A percentile compares a stretch with the other conserved stretches of the same genome.
phyloP scores from a whole-genome alignment of 2,329 filamentous ascomycete genomes.

The Hortaea sp. region DNA sequence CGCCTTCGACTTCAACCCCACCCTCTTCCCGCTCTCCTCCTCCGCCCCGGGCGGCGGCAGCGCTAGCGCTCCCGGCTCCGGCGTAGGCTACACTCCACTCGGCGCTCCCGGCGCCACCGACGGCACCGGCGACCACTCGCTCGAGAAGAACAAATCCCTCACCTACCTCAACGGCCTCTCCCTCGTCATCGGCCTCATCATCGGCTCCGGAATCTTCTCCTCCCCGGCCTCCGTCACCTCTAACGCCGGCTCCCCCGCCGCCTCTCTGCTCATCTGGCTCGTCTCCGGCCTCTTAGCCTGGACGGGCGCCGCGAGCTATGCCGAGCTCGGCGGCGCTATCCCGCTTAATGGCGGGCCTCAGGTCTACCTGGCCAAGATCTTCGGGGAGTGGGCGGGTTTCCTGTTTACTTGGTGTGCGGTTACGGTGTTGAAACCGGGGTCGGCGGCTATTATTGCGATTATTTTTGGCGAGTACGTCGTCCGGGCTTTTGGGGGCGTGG shows the following conservation, averaged over 20 bases:
- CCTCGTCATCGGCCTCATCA: conserved; percentile 83
- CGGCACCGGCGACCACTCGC: conserved; percentile 39
- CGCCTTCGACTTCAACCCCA: conserved; percentile 89
- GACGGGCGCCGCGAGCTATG: conserved; percentile 92
- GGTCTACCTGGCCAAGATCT: conserved; percentile 90
- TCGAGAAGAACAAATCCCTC: conserved; percentile 92
- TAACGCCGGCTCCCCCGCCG: conserved; percentile 84
- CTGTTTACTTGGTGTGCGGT: conserved; percentile 95
- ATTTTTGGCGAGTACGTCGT: conserved; percentile 99
- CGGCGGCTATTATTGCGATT: conserved; percentile 87
- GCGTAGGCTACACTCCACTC: conserved; percentile 64
- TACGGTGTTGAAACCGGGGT: conserved; percentile 85
- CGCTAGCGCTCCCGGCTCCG: conserved; percentile 61
- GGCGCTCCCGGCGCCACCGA: conserved; percentile 57
- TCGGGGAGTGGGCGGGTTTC: conserved; percentile 86
- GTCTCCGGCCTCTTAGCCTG: conserved; percentile 88
- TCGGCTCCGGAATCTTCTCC: conserved; percentile 93
- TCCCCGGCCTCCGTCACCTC: conserved; percentile 86
- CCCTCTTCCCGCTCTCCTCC: conserved; percentile 86
- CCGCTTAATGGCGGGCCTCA: conserved; percentile 91
- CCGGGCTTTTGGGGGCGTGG: conserved; percentile 69
- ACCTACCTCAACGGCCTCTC: conserved; percentile 91
- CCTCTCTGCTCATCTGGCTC: conserved; percentile 81
- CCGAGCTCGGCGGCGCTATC: conserved; percentile 89
- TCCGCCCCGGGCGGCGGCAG: conserved; percentile 55